Conservation (phyloP, 2,329 filamentous ascomycete genomes). For the Epichloe sylvatica region DNA sequence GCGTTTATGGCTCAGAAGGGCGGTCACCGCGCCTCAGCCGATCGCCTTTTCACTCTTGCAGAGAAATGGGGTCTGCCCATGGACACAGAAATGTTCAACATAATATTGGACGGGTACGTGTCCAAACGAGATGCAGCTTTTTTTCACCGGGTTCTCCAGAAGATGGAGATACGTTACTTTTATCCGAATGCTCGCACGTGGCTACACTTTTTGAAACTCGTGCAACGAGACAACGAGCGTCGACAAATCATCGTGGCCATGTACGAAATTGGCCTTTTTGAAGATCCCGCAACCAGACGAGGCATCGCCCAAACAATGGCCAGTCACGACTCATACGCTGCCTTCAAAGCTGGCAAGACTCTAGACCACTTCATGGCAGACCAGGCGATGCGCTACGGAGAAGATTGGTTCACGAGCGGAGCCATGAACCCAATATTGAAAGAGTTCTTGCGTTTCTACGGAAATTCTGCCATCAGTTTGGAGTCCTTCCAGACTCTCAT, state of each 20-base stretch:
- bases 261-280: conserved; percentile 30
- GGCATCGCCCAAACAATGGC: conserved; percentile 30
- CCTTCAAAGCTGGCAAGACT: conserved; percentile 22
- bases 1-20: conserved; percentile 24
- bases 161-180: conserved; percentile 27
- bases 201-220: conserved; percentile 34
- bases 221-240: conserved; percentile 44
- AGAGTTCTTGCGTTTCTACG: conserved; percentile 28
- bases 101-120: conserved; percentile 29
- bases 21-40: conserved; percentile 21
- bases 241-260: conserved; percentile 33
- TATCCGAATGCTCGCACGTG: conserved; percentile 32
- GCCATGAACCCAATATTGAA: conserved; percentile 26
- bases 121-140: conserved; percentile 24
- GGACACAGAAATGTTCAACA: conserved; percentile 34
- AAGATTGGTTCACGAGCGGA: conserved; percentile 27
- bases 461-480: conserved; percentile 10
- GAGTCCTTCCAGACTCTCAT: conserved; percentile 17
- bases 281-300: conserved; percentile 21
- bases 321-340: conserved; percentile 27
- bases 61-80: conserved; percentile 25
- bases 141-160: conserved; percentile 29
- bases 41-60: conserved; percentile 24
- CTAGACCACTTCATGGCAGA: conserved; percentile 25
- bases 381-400: conserved; percentile 30